Percentiles rank a stretch among this genome's conserved stretches.
Conservation (phyloP, 345 rosid species). For the Corchorus capsularis region DNA sequence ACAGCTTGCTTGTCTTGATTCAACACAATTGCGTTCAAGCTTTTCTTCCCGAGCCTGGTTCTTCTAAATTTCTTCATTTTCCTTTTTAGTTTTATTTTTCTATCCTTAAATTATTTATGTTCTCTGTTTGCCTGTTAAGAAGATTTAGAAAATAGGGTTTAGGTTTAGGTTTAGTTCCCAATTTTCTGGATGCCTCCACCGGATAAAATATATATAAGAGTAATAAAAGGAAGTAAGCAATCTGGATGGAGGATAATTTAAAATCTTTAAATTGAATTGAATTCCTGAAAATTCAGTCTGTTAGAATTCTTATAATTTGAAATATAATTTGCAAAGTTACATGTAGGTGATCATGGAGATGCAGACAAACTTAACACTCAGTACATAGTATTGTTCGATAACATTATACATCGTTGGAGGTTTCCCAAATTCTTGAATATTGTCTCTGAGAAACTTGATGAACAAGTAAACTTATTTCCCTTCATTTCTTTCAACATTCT, state of each 20-base stretch:
- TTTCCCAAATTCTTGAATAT: constrained; percentile 61
- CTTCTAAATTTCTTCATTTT: background rate
- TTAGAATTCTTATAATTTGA: background rate
- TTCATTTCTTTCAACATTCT: background rate
- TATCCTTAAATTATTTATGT: background rate
- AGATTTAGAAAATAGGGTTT: background rate
- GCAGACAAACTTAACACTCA: constrained; percentile 45
- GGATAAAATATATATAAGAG: background rate
- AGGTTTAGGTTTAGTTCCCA: background rate
- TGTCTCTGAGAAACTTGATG: constrained; percentile 55
- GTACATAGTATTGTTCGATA: constrained; percentile 61
- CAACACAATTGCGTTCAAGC: constrained; percentile 92
- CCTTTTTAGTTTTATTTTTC: background rate
- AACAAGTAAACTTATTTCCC: constrained; percentile 42
- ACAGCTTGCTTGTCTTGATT: constrained; percentile 64
- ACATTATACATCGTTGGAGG: constrained; percentile 72
- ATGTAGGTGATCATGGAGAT: constrained; percentile 50
- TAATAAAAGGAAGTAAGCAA: background rate
- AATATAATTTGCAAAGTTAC: constrained; percentile 2
- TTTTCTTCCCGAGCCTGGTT: constrained; percentile 52
- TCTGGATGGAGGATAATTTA: background rate
- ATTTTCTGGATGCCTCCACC: background rate
- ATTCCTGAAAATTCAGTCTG: background rate
- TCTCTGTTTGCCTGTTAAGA: background rate
- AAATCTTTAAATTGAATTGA: background rate